phyloP scores from a whole-genome alignment of 139 green algal species.

The Chlamydomonas sp. region DNA sequence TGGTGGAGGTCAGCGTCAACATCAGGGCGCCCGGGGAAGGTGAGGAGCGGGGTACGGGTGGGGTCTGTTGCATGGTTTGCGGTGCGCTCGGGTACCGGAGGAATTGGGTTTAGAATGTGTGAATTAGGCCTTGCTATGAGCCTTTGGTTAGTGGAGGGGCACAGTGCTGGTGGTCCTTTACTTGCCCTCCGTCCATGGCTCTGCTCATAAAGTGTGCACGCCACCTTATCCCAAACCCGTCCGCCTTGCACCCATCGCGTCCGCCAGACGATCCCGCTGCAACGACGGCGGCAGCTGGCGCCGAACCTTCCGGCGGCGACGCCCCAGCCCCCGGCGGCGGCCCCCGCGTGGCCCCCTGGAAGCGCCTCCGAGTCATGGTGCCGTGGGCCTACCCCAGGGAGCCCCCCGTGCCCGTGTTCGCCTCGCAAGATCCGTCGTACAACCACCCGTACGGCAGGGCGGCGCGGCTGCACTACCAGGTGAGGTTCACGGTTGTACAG shows the following conservation, averaged over 20 bases:
- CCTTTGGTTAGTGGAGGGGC: no score
- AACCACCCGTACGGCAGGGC: slow-evolving; percentile 19
- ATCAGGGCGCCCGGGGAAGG: not conserved
- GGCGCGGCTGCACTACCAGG: slow-evolving; percentile 32
- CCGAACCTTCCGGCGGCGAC: not conserved
- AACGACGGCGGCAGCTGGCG: no score
- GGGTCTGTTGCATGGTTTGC: no score
- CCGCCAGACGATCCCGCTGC: no score
- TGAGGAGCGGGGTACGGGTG: not conserved
- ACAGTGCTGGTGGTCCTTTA: no score
- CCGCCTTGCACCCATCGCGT: no score
- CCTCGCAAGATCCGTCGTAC: slow-evolving; percentile 23
- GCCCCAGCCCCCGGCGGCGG: not conserved
- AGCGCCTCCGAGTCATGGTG: slow-evolving; percentile 14
- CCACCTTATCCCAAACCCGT: no score
- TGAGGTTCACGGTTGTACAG: not conserved
- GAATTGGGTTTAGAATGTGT: no score
- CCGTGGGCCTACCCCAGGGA: slow-evolving; percentile 1
- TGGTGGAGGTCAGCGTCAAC: not conserved
- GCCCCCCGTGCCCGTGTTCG: slow-evolving; percentile 15
- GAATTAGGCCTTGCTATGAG: no score
- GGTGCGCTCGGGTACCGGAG: no score
- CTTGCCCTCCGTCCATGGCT: no score
- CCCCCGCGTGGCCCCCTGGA: not conserved
- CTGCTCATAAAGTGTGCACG: no score